These are phyloP conservation scores for Chondrostereum purpureum DNA, from an alignment of 1,284 basidiomycete genomes.

Conservation along the genomic window DNA sequence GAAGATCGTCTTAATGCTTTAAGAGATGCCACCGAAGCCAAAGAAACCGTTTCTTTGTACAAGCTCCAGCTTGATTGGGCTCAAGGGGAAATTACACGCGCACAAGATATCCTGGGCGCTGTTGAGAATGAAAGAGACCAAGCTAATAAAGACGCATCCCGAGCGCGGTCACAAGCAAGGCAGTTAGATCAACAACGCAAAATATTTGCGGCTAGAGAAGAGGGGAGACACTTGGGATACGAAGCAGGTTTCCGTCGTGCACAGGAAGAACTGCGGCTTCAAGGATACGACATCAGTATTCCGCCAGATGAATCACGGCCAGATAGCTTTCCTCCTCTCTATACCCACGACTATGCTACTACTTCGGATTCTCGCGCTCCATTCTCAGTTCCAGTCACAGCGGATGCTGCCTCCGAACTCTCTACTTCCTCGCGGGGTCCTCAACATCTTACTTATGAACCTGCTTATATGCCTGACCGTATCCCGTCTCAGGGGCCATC, in stretches of 20 bases:
- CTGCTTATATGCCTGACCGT: not conserved
- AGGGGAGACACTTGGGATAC: conserved; percentile 1
- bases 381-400: not conserved
- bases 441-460: not conserved
- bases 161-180: not conserved
- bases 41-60: not conserved
- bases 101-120: not conserved
- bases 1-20: not conserved
- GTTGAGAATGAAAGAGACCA: conserved; percentile 1
- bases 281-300: not conserved
- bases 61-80: not conserved
- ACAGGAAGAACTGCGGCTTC: not conserved
- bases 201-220: not conserved
- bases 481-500: not conserved
- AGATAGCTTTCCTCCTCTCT: not conserved
- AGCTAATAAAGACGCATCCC: not conserved
- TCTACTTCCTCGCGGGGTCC: not conserved
- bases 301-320: not conserved
- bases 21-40: not conserved
- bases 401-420: conserved; percentile 1
- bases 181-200: conserved; percentile 1
- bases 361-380: not conserved
- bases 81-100: not conserved
- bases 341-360: not conserved
- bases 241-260: conserved; percentile 3